Conservation (phyloP, 495 filamentous ascomycete genomes). For the Daldinia grandis region DNA sequence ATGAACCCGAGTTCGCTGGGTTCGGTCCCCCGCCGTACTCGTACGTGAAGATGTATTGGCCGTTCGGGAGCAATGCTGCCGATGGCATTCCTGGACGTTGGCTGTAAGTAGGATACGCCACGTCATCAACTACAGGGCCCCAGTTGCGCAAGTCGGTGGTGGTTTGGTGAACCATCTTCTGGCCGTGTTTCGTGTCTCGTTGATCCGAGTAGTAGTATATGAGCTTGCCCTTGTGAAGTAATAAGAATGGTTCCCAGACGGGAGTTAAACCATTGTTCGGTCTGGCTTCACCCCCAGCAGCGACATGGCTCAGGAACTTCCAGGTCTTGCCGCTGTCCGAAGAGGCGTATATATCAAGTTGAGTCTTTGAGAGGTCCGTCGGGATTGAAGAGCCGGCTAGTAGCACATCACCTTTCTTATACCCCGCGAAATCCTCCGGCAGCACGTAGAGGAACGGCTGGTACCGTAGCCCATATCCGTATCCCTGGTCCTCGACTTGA, state of each 20-base stretch:
- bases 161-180: slow-evolving; percentile 71
- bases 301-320: slow-evolving; percentile 72
- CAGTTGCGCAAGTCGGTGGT: slow-evolving; percentile 65
- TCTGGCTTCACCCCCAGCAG: slow-evolving; percentile 66
- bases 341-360: slow-evolving; percentile 74
- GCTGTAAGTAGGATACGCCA: slow-evolving; percentile 65
- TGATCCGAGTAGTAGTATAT: slow-evolving; percentile 77
- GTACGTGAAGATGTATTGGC: slow-evolving; percentile 68
- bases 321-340: slow-evolving; percentile 66
- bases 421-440: slow-evolving; percentile 62
- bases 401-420: slow-evolving; percentile 66
- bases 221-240: slow-evolving; percentile 63
- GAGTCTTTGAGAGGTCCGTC: slow-evolving; percentile 66
- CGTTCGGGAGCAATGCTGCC: slow-evolving; percentile 65
- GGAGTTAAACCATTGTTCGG: slow-evolving; percentile 71
- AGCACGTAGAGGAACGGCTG: slow-evolving; percentile 74
- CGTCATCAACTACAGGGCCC: slow-evolving; percentile 68
- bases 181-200: slow-evolving; percentile 68
- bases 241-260: slow-evolving; percentile 75
- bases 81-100: slow-evolving; percentile 74
- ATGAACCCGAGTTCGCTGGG: slow-evolving; percentile 43
- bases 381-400: slow-evolving; percentile 70
- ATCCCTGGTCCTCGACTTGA: slow-evolving; percentile 67
- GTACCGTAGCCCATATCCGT: slow-evolving; percentile 70
- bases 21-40: slow-evolving; percentile 66